Conservation (phyloP, 2,329 filamentous ascomycete genomes). For the Coleophoma eucalyptorum region DNA sequence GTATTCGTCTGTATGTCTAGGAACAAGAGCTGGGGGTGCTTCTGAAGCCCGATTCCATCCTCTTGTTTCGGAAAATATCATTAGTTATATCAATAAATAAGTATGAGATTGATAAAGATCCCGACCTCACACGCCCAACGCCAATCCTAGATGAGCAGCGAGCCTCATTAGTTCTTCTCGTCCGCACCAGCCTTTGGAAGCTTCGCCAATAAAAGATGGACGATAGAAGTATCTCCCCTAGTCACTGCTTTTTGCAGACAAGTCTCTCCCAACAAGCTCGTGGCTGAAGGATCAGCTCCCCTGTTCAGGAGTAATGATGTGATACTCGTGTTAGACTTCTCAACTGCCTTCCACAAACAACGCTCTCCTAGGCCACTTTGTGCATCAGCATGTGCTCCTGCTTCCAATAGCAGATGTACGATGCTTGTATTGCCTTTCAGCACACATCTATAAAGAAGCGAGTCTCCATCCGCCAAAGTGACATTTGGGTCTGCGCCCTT, state of each 20-base stretch:
- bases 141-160: too few relatives aligned
- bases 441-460: slow-evolving; percentile 7
- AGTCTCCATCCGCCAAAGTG: slow-evolving; percentile 4
- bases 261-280: background rate
- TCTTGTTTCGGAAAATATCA: too few relatives aligned
- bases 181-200: too few relatives aligned
- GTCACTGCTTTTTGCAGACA: background rate
- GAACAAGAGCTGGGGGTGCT: too few relatives aligned
- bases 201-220: background rate
- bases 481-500: slow-evolving; percentile 8
- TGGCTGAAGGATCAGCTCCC: background rate
- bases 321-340: background rate
- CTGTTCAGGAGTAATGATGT: background rate
- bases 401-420: slow-evolving; percentile 5
- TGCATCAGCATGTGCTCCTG: slow-evolving; percentile 7
- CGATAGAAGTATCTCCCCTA: background rate
- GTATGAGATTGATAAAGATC: too few relatives aligned
- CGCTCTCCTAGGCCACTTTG: slow-evolving; percentile 4
- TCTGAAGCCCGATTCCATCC: too few relatives aligned
- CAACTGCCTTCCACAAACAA: background rate
- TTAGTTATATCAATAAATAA: too few relatives aligned
- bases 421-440: slow-evolving; percentile 3
- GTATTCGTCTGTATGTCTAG: too few relatives aligned
- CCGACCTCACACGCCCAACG: too few relatives aligned
- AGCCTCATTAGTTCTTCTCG: too few relatives aligned